Evolutionary conservation across 345 rosid genomes (phyloP), one percentile per base, ranked within the genome.

Genomic region (Geranium rotundifolium): DNA sequence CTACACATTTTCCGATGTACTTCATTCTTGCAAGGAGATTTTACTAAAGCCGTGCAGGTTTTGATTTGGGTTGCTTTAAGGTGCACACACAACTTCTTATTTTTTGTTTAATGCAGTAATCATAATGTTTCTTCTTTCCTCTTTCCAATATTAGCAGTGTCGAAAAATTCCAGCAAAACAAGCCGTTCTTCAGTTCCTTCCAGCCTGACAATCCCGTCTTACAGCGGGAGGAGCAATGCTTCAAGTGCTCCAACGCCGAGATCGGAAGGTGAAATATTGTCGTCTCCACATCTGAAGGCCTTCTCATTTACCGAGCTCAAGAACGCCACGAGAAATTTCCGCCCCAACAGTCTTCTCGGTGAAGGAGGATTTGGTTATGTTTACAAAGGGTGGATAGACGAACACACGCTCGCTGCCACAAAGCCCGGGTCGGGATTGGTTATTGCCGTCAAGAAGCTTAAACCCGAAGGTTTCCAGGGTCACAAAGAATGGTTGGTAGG

Each of bases 401-500:
- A 88, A 57, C 71, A 81, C n/a, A 76, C 88, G 4, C 65, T 83
- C 17, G 57, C 79, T 18, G 85, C 99, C 72, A 76, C 90, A 1
- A 88, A 61, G 72, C 92, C 99, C 19, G 97, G 97, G 61, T 87
- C 87, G 1, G 95, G 99, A 65, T 79, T 90, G 73, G 99, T 93
- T 58, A 88, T 93, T 50, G 99, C 99, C 46, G 99, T 88, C 58
- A 93, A 93, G 84, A 90, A 81, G 71, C 95, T 93, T 56, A 93
- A 88, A 71, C 85, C 91, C 59, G 97, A 93, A 76, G 99, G 99
- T 13, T 86, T 83, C 74, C 99, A 93, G 72, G 99, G 99, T 57
- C 99, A 93, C 78, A 89, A 93, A 69, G 99, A 93, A 83, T 93
- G 99, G 99, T 58, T 93, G 97, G 99, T 93, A 70, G 41, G 73